These are phyloP conservation scores for Saitozyma sp. DNA, from an alignment of 768 basidiomycete species.

Conservation along the genomic window DNA sequence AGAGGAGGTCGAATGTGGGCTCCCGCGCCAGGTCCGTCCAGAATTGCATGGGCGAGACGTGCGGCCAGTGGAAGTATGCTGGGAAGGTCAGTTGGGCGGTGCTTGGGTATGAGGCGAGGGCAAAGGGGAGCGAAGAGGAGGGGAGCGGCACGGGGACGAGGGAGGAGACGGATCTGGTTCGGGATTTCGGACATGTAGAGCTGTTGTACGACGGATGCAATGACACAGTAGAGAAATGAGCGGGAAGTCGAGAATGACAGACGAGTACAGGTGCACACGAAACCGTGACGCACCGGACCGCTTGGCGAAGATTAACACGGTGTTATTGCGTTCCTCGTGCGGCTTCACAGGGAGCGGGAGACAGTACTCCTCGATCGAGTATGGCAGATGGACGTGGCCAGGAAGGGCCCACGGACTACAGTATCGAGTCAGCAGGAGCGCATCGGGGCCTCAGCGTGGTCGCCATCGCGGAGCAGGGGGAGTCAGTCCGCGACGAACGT, in stretches of 20 bases:
- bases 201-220: not conserved
- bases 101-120: not conserved
- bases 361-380: slow-evolving; percentile 48
- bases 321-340: slow-evolving; percentile 28
- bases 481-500: slow-evolving; percentile 28
- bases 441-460: not conserved
- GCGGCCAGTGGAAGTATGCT: slow-evolving; percentile 43
- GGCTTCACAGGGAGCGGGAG: slow-evolving; percentile 27
- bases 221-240: not conserved
- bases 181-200: not conserved
- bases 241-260: not conserved
- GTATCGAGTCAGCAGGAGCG: not conserved
- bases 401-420: slow-evolving; percentile 44
- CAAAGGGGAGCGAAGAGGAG: not conserved
- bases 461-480: not conserved
- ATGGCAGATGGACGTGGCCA: slow-evolving; percentile 43
- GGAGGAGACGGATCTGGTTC: too few species aligned
- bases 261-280: not conserved
- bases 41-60: slow-evolving; percentile 24
- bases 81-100: not conserved
- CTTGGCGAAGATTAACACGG: slow-evolving; percentile 45
- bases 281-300: slow-evolving; percentile 25
- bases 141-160: not conserved
- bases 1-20: slow-evolving; percentile 27
- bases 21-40: slow-evolving; percentile 31